Evolutionary conservation across 345 rosid species (phyloP).

Genomic region (Theobroma cacao): DNA sequence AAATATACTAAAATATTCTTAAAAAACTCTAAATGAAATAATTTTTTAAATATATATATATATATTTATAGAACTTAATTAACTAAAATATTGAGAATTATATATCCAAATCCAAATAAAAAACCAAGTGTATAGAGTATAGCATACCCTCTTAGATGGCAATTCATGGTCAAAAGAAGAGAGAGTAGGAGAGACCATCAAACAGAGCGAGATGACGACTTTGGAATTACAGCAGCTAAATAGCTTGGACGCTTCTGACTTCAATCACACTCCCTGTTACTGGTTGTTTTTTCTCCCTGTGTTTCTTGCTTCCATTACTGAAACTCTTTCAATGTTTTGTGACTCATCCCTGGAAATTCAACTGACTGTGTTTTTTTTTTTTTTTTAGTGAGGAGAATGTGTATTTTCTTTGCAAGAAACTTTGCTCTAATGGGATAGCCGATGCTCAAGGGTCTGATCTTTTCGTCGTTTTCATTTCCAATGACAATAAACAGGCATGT

Average conservation of each 20-base stretch:
- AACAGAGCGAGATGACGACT: background rate
- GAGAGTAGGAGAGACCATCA: background rate
- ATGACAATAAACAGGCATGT: constrained; percentile 78
- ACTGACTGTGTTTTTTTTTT: background rate
- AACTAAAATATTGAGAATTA: too few relatives aligned
- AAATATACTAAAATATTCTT: too few relatives aligned
- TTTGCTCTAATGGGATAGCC: constrained; percentile 46
- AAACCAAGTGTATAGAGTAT: too few relatives aligned
- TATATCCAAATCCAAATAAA: too few relatives aligned
- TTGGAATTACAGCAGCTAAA: background rate
- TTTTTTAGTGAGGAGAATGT: constrained; percentile 72
- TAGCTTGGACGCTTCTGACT: constrained; percentile 6
- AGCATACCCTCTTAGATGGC: too few relatives aligned
- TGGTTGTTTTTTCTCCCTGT: background rate
- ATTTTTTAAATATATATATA: too few relatives aligned
- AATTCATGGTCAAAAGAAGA: background rate
- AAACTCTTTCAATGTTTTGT: background rate
- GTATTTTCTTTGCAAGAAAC: constrained; percentile 67
- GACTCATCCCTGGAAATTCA: background rate
- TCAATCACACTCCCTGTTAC: constrained; percentile 6
- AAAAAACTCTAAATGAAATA: too few relatives aligned
- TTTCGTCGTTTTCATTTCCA: constrained; percentile 75
- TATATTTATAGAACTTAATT: too few relatives aligned
- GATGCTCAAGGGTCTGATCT: constrained; percentile 64
- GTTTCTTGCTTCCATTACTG: constrained; percentile 4